These are phyloP conservation scores for Pythium brachiatum DNA, from an alignment of 352 stramenopile species.

Conservation along the genomic window DNA sequence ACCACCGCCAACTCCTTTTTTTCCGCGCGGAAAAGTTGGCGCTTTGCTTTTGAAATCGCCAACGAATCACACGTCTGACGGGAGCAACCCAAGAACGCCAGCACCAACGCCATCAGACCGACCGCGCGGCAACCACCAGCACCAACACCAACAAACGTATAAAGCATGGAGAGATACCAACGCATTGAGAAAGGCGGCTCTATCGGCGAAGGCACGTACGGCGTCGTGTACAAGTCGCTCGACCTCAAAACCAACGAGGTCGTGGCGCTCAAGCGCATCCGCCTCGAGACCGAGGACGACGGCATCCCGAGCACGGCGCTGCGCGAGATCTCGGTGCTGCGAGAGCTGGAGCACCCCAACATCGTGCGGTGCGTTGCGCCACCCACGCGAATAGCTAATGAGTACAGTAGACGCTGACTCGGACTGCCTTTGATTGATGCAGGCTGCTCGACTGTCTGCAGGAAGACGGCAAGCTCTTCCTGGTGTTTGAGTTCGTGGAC, in stretches of 20 bases:
- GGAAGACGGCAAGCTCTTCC: constrained; percentile 94
- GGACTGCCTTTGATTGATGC: not conserved
- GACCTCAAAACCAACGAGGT: constrained; percentile 90
- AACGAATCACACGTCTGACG: not conserved
- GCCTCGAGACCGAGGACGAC: constrained; percentile 98
- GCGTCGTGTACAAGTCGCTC: constrained; percentile 96
- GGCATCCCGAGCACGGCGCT: constrained; percentile 98
- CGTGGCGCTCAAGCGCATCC: constrained; percentile 96
- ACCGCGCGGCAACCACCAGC: not conserved
- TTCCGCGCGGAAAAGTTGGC: constrained; percentile 4
- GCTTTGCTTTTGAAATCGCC: constrained; percentile 4
- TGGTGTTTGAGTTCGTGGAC: constrained; percentile 99
- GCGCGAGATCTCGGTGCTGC: constrained; percentile 97
- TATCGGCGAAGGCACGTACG: constrained; percentile 96
- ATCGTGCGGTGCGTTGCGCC: constrained; percentile 89
- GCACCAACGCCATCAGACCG: not conserved
- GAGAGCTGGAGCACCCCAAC: constrained; percentile 97
- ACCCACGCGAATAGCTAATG: too few relatives aligned
- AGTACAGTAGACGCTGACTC: not conserved
- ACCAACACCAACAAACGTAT: not conserved
- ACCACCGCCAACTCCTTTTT: not conserved
- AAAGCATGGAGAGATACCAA: constrained; percentile 84
- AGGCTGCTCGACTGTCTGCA: constrained; percentile 94
- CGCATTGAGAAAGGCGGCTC: constrained; percentile 92
- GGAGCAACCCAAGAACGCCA: too few relatives aligned